Conservation (phyloP, 1,284 basidiomycete species). For the Thecaphora frezii region DNA sequence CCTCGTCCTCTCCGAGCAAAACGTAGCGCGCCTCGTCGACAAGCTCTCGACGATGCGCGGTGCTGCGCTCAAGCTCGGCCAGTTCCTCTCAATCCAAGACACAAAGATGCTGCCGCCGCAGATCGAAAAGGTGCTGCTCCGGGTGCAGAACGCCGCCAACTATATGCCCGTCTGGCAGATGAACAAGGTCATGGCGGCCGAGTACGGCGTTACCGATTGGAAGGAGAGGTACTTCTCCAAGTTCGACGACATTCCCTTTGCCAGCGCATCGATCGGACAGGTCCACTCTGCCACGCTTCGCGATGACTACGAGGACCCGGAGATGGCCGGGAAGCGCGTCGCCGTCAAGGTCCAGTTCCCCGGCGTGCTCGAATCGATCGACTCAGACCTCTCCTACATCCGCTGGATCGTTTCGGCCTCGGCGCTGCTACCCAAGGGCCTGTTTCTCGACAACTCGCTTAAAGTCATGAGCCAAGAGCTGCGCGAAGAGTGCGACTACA, state of each 20-base stretch:
- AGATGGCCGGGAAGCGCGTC: slow-evolving; percentile 60
- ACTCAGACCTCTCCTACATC: slow-evolving; percentile 83
- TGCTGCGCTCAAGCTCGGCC: slow-evolving; percentile 92
- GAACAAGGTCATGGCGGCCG: slow-evolving; percentile 75
- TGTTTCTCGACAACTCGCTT: slow-evolving; percentile 77
- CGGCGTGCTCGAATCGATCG: slow-evolving; percentile 81
- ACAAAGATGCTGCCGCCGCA: slow-evolving; percentile 72
- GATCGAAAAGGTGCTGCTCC: slow-evolving; percentile 81
- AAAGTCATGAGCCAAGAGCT: slow-evolving; percentile 85
- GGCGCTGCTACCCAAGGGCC: slow-evolving; percentile 76
- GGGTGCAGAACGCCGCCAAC: slow-evolving; percentile 92
- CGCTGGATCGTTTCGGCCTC: slow-evolving; percentile 80
- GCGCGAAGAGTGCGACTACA: slow-evolving; percentile 92
- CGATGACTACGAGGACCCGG: slow-evolving; percentile 31
- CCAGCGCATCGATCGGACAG: slow-evolving; percentile 95
- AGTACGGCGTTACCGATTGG: slow-evolving; percentile 77
- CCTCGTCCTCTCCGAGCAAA: slow-evolving; percentile 62
- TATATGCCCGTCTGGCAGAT: slow-evolving; percentile 99
- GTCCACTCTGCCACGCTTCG: slow-evolving; percentile 78
- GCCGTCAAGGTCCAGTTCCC: slow-evolving; percentile 98
- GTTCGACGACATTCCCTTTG: slow-evolving; percentile 86
- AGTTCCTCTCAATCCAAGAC: slow-evolving; percentile 95
- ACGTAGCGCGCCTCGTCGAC: slow-evolving; percentile 83
- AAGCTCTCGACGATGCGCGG: slow-evolving; percentile 93
- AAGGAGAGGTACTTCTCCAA: slow-evolving; percentile 67